Conservation (phyloP, 176 grass and related monocot species). For the Luzula sylvatica region DNA sequence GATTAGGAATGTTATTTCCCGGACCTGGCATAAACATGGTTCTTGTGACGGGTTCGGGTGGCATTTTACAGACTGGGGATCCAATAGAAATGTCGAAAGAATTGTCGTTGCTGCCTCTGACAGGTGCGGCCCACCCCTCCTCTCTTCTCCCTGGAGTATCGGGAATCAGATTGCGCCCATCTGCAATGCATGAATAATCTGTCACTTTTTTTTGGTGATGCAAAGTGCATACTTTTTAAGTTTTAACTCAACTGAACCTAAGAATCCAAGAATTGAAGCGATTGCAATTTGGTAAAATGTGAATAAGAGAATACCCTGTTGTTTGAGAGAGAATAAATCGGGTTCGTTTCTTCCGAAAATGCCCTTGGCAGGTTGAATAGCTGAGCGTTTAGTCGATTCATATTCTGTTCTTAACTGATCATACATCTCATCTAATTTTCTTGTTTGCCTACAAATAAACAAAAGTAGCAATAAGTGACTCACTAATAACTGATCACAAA, state of each 20-base stretch:
- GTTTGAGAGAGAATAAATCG: slow-evolving; percentile 55
- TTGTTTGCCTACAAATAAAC: slow-evolving; percentile 58
- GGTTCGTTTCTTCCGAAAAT: slow-evolving; percentile 50
- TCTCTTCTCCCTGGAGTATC: slow-evolving; percentile 78
- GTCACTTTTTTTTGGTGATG: slow-evolving; percentile 13
- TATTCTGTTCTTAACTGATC: slow-evolving; percentile 73
- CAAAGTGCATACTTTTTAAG: too few species aligned
- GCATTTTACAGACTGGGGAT: slow-evolving; percentile 48
- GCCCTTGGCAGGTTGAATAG: slow-evolving; percentile 64
- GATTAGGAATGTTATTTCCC: too few species aligned
- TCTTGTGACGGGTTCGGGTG: too few species aligned
- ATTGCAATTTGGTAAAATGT: neutral
- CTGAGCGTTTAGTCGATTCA: slow-evolving; percentile 50
- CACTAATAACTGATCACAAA: too few species aligned
- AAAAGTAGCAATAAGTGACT: neutral
- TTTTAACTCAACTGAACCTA: neutral
- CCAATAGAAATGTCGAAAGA: slow-evolving; percentile 31
- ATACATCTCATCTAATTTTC: slow-evolving; percentile 89
- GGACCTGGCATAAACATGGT: slow-evolving; percentile 21
- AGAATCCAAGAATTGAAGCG: neutral
- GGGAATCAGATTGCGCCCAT: slow-evolving; percentile 46
- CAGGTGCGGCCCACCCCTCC: slow-evolving; percentile 43
- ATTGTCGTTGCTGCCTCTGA: slow-evolving; percentile 23
- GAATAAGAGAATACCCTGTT: slow-evolving; percentile 48
- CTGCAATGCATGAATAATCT: slow-evolving; percentile 77